Conservation (phyloP, 1,284 basidiomycete species). For the Ceratobasidium sp. region DNA sequence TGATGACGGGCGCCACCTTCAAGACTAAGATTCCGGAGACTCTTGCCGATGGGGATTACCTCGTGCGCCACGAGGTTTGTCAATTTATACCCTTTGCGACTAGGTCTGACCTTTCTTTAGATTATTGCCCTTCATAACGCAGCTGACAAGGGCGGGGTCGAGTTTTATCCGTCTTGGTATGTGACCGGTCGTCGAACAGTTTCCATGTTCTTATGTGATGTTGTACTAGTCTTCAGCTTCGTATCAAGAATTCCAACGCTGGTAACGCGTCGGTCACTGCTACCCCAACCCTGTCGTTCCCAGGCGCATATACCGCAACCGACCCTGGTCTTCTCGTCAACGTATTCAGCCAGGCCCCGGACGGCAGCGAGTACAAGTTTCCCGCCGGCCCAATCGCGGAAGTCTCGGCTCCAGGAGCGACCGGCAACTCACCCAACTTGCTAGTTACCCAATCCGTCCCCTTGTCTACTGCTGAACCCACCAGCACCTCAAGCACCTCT, state of each 20-base stretch:
- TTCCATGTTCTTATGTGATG: not conserved
- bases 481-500: not conserved
- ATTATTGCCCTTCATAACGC: conserved; percentile 73
- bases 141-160: conserved; percentile 58
- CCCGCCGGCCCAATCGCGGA: conserved; percentile 12
- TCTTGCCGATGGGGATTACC: conserved; percentile 67
- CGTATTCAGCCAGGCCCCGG: conserved; percentile 11
- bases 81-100: not conserved
- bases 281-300: conserved; percentile 38
- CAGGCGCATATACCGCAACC: conserved; percentile 42
- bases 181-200: too few relatives aligned
- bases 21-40: conserved; percentile 62
- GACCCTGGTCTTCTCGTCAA: conserved; percentile 41
- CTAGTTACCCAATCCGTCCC: not conserved
- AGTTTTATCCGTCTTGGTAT: conserved; percentile 75
- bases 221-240: conserved; percentile 1
- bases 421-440: conserved; percentile 6
- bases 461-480: not conserved
- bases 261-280: conserved; percentile 25
- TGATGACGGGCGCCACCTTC: conserved; percentile 52
- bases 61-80: conserved; percentile 62
- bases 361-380: conserved; percentile 28
- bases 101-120: conserved; percentile 46
- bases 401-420: conserved; percentile 17
- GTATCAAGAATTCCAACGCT: conserved; percentile 28